Percentiles rank a stretch among this genome's conserved stretches.
Evolutionary conservation across 768 basidiomycete genomes (phyloP).

Genomic region (Terana coerulea): DNA sequence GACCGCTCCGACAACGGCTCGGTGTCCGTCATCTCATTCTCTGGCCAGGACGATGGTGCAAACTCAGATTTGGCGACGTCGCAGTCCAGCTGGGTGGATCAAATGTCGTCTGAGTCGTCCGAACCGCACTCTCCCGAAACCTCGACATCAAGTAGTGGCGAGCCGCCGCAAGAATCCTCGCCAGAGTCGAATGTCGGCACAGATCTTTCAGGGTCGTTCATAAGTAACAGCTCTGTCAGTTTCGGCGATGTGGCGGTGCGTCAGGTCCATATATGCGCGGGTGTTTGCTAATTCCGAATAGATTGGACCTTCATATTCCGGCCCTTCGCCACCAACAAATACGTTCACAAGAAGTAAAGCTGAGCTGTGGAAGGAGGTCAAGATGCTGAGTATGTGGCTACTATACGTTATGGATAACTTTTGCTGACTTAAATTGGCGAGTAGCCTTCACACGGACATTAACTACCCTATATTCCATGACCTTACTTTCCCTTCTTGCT

Average conservation of each 20-base stretch:
- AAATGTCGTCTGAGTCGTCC: slow-evolving; percentile 27
- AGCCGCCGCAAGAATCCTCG: slow-evolving; percentile 1
- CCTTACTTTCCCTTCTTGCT: slow-evolving; percentile 83
- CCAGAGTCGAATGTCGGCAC: slow-evolving; percentile 6
- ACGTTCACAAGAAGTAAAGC: slow-evolving; percentile 51
- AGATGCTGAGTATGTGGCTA: slow-evolving; percentile 66
- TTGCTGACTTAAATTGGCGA: neutral
- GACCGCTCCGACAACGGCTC: slow-evolving; percentile 42
- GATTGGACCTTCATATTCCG: neutral
- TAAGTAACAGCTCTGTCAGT: slow-evolving; percentile 34
- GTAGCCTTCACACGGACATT: slow-evolving; percentile 85
- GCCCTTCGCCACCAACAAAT: neutral
- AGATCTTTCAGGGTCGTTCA: slow-evolving; percentile 39
- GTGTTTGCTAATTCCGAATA: neutral
- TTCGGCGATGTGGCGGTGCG: slow-evolving; percentile 11
- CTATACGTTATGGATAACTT: slow-evolving; percentile 4
- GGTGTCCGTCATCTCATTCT: slow-evolving; percentile 35
- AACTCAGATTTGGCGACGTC: slow-evolving; percentile 30
- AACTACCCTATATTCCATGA: slow-evolving; percentile 81
- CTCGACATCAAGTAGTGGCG: neutral
- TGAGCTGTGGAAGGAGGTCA: slow-evolving; percentile 91
- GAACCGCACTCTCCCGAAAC: slow-evolving; percentile 8
- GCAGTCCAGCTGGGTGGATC: slow-evolving; percentile 42
- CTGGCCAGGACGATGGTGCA: slow-evolving; percentile 35
- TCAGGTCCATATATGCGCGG: slow-evolving; percentile 5